These are phyloP conservation scores for Hemileia vastatrix DNA, from an alignment of 1,284 basidiomycete species.

Conservation along the genomic window DNA sequence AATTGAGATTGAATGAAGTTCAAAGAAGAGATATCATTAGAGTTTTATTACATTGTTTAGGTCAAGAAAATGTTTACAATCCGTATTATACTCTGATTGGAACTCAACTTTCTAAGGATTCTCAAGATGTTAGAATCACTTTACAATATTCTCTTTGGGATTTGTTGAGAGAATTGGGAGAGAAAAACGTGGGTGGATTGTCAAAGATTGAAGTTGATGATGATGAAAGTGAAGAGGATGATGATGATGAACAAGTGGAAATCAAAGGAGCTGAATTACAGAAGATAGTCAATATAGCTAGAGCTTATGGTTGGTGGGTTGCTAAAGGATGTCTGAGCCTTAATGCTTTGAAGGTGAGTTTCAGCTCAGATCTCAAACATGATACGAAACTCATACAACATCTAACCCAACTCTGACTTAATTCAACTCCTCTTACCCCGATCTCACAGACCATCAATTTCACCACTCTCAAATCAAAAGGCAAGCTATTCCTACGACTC, in stretches of 20 bases:
- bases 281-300: constrained; percentile 58
- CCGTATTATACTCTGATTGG: constrained; percentile 86
- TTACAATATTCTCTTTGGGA: constrained; percentile 96
- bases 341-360: constrained; percentile 69
- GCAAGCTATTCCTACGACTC: no score
- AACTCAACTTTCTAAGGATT: constrained; percentile 51
- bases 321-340: constrained; percentile 63
- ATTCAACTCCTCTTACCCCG: no score
- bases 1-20: constrained; percentile 72
- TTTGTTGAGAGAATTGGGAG: constrained; percentile 80
- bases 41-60: constrained; percentile 82
- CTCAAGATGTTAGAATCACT: constrained; percentile 69
- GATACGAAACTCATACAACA: no score
- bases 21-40: constrained; percentile 90
- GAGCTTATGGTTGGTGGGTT: constrained; percentile 72
- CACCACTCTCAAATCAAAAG: no score
- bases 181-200: constrained; percentile 72
- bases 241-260: constrained; percentile 34
- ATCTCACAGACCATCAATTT: no score
- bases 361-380: no score
- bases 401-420: no score
- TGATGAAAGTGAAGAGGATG: no score
- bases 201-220: constrained; percentile 61
- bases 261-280: constrained; percentile 55
- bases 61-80: constrained; percentile 83